Evolutionary conservation across 768 basidiomycete genomes (phyloP).

Genomic region (Termitomyces sp.): DNA sequence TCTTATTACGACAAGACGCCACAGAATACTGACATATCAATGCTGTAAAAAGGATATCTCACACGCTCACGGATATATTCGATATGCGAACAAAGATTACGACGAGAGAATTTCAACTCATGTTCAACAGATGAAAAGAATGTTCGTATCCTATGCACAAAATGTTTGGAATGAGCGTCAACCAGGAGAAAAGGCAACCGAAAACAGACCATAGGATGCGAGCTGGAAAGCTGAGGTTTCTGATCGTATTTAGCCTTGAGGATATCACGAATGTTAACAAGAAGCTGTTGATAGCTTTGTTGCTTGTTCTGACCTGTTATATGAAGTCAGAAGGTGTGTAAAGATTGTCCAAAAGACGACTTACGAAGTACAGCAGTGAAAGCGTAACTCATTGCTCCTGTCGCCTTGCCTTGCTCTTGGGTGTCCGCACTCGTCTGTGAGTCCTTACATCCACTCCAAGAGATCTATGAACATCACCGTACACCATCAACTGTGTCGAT

Average conservation of each 20-base stretch:
- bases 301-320: conserved; percentile 37
- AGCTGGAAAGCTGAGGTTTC: conserved; percentile 36
- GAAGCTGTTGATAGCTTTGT: conserved; percentile 38
- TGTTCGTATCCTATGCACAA: conserved; percentile 27
- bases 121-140: conserved; percentile 32
- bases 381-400: conserved; percentile 78
- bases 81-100: not conserved
- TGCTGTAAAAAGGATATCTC: not conserved
- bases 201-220: conserved; percentile 36
- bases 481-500: not conserved
- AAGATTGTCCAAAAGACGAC: conserved; percentile 7
- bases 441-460: conserved; percentile 82
- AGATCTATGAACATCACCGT: conserved; percentile 44
- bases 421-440: conserved; percentile 81
- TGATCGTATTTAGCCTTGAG: conserved; percentile 34
- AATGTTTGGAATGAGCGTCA: not conserved
- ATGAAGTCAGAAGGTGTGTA: conserved; percentile 6
- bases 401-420: conserved; percentile 56
- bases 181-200: not conserved
- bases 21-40: not conserved
- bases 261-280: conserved; percentile 34
- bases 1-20: not conserved
- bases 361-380: conserved; percentile 54
- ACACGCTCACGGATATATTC: not conserved
- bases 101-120: not conserved